Conservation (phyloP, 2,329 filamentous ascomycete genomes). For the Ceratocystis lukuohia region DNA sequence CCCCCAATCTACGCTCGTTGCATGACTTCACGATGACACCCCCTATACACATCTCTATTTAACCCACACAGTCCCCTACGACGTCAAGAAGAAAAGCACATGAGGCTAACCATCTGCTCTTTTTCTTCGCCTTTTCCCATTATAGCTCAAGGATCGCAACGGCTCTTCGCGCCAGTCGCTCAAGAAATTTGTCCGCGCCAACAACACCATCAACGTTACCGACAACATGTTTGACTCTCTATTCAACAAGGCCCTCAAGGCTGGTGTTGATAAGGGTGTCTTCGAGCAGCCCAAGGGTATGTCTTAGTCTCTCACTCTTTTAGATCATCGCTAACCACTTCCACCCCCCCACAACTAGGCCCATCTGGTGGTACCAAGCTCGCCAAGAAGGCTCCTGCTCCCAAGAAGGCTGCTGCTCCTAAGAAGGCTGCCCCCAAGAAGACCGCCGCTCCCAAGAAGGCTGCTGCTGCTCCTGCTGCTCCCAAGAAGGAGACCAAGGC, state of each 20-base stretch:
- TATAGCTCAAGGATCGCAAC: slow-evolving; percentile 49
- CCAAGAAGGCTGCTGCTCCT: slow-evolving; percentile 23
- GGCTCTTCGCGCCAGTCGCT: slow-evolving; percentile 47
- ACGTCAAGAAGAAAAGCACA: background rate
- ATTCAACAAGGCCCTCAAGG: slow-evolving; percentile 74
- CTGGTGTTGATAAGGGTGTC: slow-evolving; percentile 71
- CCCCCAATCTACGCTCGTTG: background rate
- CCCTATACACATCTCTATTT: no score
- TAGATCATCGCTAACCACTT: no score
- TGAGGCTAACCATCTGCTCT: slow-evolving; percentile 17
- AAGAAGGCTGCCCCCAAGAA: slow-evolving; percentile 23
- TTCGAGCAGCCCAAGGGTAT: slow-evolving; percentile 86
- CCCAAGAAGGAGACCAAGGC: slow-evolving; percentile 27
- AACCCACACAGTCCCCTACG: background rate
- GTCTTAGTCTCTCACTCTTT: slow-evolving; percentile 22
- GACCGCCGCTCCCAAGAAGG: slow-evolving; percentile 17
- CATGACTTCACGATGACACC: background rate
- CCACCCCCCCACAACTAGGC: slow-evolving; percentile 33
- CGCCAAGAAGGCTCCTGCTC: slow-evolving; percentile 52
- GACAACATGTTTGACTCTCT: slow-evolving; percentile 53
- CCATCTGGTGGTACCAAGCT: slow-evolving; percentile 87
- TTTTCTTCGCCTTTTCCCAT: slow-evolving; percentile 13
- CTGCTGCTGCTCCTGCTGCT: slow-evolving; percentile 20
- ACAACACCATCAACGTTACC: slow-evolving; percentile 36
- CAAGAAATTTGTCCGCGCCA: slow-evolving; percentile 48